Evolutionary conservation across 148 eudicot species (phyloP), one percentile per base, ranked within the genome.

Genomic region (Rhododendron williamsianum): DNA sequence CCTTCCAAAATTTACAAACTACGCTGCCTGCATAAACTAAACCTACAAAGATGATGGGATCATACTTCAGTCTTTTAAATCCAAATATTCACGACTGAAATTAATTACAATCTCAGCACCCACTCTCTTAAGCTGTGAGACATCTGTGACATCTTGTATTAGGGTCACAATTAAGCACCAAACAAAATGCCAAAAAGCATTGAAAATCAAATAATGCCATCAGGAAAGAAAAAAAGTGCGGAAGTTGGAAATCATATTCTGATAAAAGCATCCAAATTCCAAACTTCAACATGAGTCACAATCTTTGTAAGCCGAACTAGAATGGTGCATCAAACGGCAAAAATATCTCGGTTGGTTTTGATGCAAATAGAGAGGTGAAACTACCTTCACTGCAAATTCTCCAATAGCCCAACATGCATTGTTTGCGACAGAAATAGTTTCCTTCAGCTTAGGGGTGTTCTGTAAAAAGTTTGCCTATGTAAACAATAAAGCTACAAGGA

Each of bases 371-470:
- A 65, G 51, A 73, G 60, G 73, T 33, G 36, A 76, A 84, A 74
- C 80, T 89, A 95, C 99, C 98, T 97, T 97, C 72, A 97, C 87
- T 46, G 99, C 99, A 85, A 97, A 87, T 91, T 97, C 99, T 71
- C 99, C 99, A 84, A 97, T 91, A 77, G 99, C 99, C 99, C 99
- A 97, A 87, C 99, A 97, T 86, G 99, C 99, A 92, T 97, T 97
- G 90, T 97, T 97, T 88, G 98, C 99, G 71, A 97, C 99, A 73
- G 99, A 97, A 65, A 94, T 86, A 80, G 92, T 87, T 52, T 95
- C 99, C 89, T 91, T 94, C 90, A 97, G 89, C 91, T 92, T 95
- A 30, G 94, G 84, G 36, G 88, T 90, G 67, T 90, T 92, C 98
- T 97, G 94, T 48, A 78, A 25, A 82, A 81, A 87, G 77, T 81